A percentile compares a stretch with the other conserved stretches of the same genome.
Evolutionary conservation across 768 basidiomycete species (phyloP).

Genomic region (Leccinum sublutescens): DNA sequence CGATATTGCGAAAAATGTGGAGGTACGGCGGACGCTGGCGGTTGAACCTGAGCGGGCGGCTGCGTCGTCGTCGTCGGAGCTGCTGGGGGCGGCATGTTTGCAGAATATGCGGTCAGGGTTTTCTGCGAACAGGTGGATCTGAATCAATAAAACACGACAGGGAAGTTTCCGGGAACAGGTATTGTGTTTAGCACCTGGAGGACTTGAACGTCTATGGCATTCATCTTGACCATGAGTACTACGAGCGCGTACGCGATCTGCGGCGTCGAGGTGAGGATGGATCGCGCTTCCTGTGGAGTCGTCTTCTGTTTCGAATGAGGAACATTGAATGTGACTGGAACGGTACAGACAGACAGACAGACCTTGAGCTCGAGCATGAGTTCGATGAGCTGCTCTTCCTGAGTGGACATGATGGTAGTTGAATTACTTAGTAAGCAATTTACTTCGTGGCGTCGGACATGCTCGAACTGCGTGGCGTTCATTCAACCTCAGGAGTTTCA

Average conservation of each 20-base stretch:
- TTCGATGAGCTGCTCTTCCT: slow-evolving; percentile 69
- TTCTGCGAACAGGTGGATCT: slow-evolving; percentile 39
- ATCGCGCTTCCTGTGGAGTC: slow-evolving; percentile 63
- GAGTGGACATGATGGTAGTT: slow-evolving; percentile 44
- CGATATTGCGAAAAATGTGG: slow-evolving; percentile 38
- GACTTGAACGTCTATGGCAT: slow-evolving; percentile 70
- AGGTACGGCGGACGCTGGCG: slow-evolving; percentile 44
- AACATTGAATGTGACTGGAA: not conserved
- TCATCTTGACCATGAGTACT: slow-evolving; percentile 74
- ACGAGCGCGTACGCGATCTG: slow-evolving; percentile 78
- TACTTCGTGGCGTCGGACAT: not conserved
- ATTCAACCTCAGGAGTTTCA: not conserved
- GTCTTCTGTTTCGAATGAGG: slow-evolving; percentile 54
- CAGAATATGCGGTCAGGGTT: slow-evolving; percentile 56
- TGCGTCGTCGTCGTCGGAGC: slow-evolving; percentile 14
- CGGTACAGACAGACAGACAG: slow-evolving; percentile 26
- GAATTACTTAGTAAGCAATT: too few relatives aligned
- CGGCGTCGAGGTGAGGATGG: slow-evolving; percentile 69
- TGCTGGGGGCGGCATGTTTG: slow-evolving; percentile 21
- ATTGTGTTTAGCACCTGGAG: slow-evolving; percentile 51
- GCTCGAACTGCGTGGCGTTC: not conserved
- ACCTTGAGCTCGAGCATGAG: slow-evolving; percentile 70
- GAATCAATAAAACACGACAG: not conserved
- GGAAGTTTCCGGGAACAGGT: too few relatives aligned
- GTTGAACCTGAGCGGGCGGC: slow-evolving; percentile 24